phyloP scores from a whole-genome alignment of 805 yeast genomes.

The Nematodospora valgi region DNA sequence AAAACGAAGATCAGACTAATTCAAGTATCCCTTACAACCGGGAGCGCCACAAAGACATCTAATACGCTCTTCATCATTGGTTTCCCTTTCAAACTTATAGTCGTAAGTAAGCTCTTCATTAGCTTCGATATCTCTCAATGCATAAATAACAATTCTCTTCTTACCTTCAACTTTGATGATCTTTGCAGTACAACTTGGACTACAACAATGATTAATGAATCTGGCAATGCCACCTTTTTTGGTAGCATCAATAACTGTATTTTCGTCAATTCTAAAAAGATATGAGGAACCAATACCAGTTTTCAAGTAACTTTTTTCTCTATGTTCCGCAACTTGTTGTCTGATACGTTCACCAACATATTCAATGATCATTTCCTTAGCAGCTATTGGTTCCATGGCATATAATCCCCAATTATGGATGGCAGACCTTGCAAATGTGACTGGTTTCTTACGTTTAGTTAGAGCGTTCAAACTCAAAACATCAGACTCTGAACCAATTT shows the following conservation, averaged over 20 bases:
- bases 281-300: slow-evolving; percentile 96
- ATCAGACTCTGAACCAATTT: slow-evolving; percentile 79
- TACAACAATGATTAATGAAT: slow-evolving; percentile 95
- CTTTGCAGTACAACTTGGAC: slow-evolving; percentile 96
- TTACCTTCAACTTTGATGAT: slow-evolving; percentile 93
- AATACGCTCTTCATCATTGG: slow-evolving; percentile 81
- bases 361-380: slow-evolving; percentile 95
- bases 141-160: slow-evolving; percentile 92
- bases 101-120: slow-evolving; percentile 95
- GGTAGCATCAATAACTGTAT: slow-evolving; percentile 95
- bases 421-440: slow-evolving; percentile 94
- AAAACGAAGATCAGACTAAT: too few species aligned
- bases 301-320: slow-evolving; percentile 80
- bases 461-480: slow-evolving; percentile 79
- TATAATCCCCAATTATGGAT: slow-evolving; percentile 98
- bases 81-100: slow-evolving; percentile 90
- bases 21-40: slow-evolving; percentile 88
- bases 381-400: slow-evolving; percentile 94
- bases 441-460: slow-evolving; percentile 88
- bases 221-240: slow-evolving; percentile 96
- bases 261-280: slow-evolving; percentile 87
- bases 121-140: slow-evolving; percentile 79
- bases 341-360: slow-evolving; percentile 94
- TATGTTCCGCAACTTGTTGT: slow-evolving; percentile 88
- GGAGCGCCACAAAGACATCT: slow-evolving; percentile 95